These are phyloP conservation scores for Naganishia friedmannii DNA, from an alignment of 768 basidiomycete species.

Conservation along the genomic window DNA sequence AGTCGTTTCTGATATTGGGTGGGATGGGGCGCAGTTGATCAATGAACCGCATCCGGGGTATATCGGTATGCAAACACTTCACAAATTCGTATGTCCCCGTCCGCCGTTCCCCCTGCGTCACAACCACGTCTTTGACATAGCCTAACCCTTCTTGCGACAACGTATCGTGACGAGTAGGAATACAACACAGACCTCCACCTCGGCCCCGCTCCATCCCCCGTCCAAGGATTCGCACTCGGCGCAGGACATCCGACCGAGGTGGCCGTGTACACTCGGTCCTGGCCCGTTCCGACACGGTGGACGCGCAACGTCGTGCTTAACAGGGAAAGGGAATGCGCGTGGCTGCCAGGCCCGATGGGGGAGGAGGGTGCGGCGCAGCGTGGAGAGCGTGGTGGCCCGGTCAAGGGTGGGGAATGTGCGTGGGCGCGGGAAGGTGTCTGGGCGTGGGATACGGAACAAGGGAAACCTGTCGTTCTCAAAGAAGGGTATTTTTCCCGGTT, in stretches of 20 bases:
- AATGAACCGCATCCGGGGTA: conserved; percentile 96
- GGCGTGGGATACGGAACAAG: conserved; percentile 71
- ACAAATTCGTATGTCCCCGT: conserved; percentile 60
- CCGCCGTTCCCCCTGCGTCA: background rate
- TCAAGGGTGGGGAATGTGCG: conserved; percentile 57
- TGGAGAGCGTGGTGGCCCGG: conserved; percentile 50
- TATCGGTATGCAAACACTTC: conserved; percentile 73
- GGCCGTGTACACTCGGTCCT: conserved; percentile 77
- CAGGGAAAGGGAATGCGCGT: conserved; percentile 49
- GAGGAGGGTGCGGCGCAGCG: conserved; percentile 58
- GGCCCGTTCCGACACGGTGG: conserved; percentile 76
- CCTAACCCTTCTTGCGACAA: background rate
- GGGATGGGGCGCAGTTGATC: conserved; percentile 63
- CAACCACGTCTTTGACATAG: too few species aligned
- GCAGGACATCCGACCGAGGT: conserved; percentile 71
- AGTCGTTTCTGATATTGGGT: too few species aligned
- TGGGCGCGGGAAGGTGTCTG: conserved; percentile 94
- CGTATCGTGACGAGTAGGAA: conserved; percentile 54
- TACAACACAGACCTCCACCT: conserved; percentile 94
- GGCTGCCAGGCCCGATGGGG: background rate
- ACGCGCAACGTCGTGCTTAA: conserved; percentile 54
- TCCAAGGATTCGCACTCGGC: conserved; percentile 89
- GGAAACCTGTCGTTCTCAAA: conserved; percentile 69
- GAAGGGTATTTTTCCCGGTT: conserved; percentile 79
- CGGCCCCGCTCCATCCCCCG: conserved; percentile 65